Evolutionary conservation across 495 filamentous ascomycete species (phyloP), one percentile per base, ranked within the genome.

Genomic region (Daldinia childiae): DNA sequence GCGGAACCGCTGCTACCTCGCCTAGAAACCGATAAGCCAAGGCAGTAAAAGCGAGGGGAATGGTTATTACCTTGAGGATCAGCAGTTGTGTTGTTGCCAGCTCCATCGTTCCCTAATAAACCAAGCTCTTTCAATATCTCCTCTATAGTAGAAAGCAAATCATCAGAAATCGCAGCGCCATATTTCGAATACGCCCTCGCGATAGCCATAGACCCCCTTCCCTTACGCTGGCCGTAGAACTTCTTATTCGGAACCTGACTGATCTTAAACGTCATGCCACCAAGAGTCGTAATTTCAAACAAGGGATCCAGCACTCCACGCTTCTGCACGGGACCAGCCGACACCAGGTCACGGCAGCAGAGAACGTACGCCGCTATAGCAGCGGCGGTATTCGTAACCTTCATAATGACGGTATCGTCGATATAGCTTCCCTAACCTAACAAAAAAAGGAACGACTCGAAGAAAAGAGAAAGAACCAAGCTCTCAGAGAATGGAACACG

Each of bases 121-220:
- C 74, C 78, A 1, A 84, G 66, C 9, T 78, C 80, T 50, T 69
- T 45, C 43, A 81, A 39, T 17, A 81, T 68, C 26, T 74, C 61
- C 21, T 74, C 43, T 30, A 82, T 68, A 5, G 72, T 64, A 24
- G 64, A 64, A 11, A 78, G 43, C 29, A 83, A 68, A 39, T 79
- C 73, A 15, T 73, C 58, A 0, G 82, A 72, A 6, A 84, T 52
- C 43, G 78, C 58, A 0, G 76, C 27, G 19, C 79, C 79, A 59
- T 72, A 83, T 59, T 84, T 84, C 52, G 78, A 73, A 62, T 83
- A 84, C 45, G 77, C 77, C 51, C 75, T 78, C 29, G 79, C 82
- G 27, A 83, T 73, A n/a, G 79, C 81, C 57, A 82, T 70, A 0
- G 79, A 76, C 15, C 82, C 82, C 50, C 78, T 74, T 5, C 81